Evolutionary conservation across 371 early-diverging fungal species (phyloP), one percentile per base, ranked within the genome.

Genomic region (Mortierella sp.): DNA sequence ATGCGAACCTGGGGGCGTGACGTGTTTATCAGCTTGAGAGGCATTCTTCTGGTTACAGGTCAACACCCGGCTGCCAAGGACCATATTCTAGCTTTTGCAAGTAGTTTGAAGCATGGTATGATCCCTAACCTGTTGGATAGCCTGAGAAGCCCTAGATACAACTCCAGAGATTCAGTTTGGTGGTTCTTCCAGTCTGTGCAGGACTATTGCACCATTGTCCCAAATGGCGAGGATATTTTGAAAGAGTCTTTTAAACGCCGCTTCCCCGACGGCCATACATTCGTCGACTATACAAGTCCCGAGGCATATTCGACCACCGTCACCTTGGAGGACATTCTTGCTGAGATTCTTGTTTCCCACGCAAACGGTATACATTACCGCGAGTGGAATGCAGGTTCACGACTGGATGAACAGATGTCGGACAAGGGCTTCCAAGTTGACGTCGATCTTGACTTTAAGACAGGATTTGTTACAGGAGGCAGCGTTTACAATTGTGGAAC

Each of bases 1-100:
- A 97, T 97, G 97, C 90, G 99, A 43, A 94, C 95, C 72, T 99
- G 99, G 99, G 99, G 99, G 6, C 93, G 99, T 39, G 99, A 99
- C 87, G 93, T 96, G 22, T 97, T 97, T 79, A 96, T 99, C 62
- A 88, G 96, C 16, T 85, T 99, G 20, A 91, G 93, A 10, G 99
- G 99, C 3, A 79, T 96, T 49, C 86, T 96, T 51, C 74, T 98
- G 71, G 86, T 91, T 8, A 95, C 97, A 2, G 97, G 96, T 12
- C 89, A 94, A 65, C 94, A 83, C 68, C 88, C 93, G 18, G 96
- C 89, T 0, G 98, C 99, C 12, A 88, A 90, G 52, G 83, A 87
- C 0, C 98, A 97, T 63, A 87, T 99, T 32, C 76, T 99, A 57
- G 91, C 95, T 5, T 98, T 98, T 87, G 98, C 95, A 11, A 90